These are phyloP conservation scores for Hemisphaericaspora lyxosophila DNA, from an alignment of 1,139 yeast species.

Conservation along the genomic window DNA sequence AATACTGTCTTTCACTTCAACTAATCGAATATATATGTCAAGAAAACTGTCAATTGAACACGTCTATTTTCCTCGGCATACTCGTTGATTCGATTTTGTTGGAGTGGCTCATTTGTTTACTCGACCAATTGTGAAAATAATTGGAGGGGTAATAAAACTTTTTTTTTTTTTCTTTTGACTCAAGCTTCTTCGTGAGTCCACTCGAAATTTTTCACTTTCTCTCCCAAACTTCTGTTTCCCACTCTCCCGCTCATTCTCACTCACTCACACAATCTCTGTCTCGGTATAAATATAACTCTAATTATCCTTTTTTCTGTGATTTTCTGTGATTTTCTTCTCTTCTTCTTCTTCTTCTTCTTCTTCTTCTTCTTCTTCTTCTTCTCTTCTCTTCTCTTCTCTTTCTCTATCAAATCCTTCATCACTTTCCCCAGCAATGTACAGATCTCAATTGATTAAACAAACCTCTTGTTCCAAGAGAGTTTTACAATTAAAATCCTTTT, in stretches of 20 bases:
- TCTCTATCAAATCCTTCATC: neutral
- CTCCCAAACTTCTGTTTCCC: neutral
- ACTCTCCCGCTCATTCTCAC: no score
- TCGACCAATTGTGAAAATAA: neutral
- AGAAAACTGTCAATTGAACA: no score
- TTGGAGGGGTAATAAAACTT: neutral
- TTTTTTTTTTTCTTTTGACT: constrained; percentile 1
- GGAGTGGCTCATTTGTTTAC: neutral
- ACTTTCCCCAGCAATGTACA: constrained; percentile 11
- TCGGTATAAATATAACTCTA: neutral
- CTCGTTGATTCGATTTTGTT: neutral
- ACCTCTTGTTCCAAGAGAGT: constrained; percentile 5
- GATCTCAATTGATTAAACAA: constrained; percentile 15
- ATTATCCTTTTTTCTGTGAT: neutral
- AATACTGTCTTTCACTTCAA: no score
- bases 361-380: constrained; percentile 1
- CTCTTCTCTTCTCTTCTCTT: neutral
- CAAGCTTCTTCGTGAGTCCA: neutral
- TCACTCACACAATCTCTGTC: no score
- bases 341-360: neutral
- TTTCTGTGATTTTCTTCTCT: neutral
- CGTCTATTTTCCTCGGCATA: neutral
- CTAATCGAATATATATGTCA: no score
- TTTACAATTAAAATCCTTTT: constrained; percentile 11
- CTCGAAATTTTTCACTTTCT: neutral